Percentiles rank a stretch among this genome's conserved stretches.
phyloP scores from a whole-genome alignment of 805 yeast species.

The Candida berthetii region DNA sequence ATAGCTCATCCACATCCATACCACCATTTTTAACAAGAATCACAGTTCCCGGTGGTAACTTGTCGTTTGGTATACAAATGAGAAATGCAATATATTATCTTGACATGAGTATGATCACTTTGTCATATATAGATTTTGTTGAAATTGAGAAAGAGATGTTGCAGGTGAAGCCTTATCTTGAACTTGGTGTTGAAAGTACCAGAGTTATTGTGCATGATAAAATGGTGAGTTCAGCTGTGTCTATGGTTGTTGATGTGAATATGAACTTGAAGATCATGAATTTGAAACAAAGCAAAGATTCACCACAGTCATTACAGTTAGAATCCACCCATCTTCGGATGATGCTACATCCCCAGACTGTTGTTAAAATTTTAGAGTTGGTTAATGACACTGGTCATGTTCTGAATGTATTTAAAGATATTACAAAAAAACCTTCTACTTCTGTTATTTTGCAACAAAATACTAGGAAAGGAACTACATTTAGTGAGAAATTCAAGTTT shows the following conservation, averaged over 20 bases:
- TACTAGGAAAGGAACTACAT: not conserved
- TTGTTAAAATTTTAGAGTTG: conserved; percentile 33
- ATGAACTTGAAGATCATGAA: conserved; percentile 38
- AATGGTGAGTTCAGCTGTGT: conserved; percentile 27
- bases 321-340: conserved; percentile 55
- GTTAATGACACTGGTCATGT: conserved; percentile 18
- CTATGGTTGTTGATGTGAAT: conserved; percentile 40
- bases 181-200: conserved; percentile 18
- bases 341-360: conserved; percentile 46
- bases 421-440: not conserved
- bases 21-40: not conserved
- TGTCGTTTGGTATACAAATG: not conserved
- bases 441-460: too few relatives aligned
- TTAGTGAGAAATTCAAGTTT: conserved; percentile 13
- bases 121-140: not conserved
- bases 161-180: conserved; percentile 12
- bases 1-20: not conserved
- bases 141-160: too few relatives aligned
- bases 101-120: not conserved
- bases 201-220: conserved; percentile 22
- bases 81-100: not conserved
- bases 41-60: not conserved
- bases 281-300: conserved; percentile 20
- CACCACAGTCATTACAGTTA: conserved; percentile 43
- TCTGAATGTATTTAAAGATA: not conserved